These are phyloP conservation scores for Termitomyces sp. DNA, from an alignment of 768 basidiomycete genomes.

Conservation along the genomic window DNA sequence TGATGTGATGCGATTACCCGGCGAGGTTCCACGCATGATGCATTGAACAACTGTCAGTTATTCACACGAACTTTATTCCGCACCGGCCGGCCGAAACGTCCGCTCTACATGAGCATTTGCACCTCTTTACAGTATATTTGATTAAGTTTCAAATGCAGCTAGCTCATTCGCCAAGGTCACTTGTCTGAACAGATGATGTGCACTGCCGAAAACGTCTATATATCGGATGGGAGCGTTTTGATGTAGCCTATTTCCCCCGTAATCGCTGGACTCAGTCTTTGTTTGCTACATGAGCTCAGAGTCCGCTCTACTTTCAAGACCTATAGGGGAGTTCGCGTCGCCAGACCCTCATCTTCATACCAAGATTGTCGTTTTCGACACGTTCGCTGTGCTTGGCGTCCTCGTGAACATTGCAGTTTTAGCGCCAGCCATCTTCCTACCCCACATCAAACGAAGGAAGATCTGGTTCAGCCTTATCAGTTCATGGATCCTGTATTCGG, in stretches of 20 bases:
- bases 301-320: neutral
- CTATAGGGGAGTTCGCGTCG: too few relatives aligned
- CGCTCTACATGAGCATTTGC: too few relatives aligned
- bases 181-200: neutral
- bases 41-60: too few relatives aligned
- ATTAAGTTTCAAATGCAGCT: too few relatives aligned
- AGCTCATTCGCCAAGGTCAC: neutral
- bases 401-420: neutral
- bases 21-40: too few relatives aligned
- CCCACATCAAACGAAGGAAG: neutral
- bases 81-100: neutral
- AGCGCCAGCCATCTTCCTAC: neutral
- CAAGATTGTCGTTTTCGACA: neutral
- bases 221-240: neutral
- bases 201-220: neutral
- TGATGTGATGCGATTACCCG: too few relatives aligned
- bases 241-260: too few relatives aligned
- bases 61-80: too few relatives aligned
- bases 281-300: neutral
- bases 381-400: neutral
- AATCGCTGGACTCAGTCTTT: neutral
- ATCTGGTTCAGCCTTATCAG: slow-evolving; percentile 1
- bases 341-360: neutral
- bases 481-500: slow-evolving; percentile 1
- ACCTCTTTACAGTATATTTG: too few relatives aligned